Evolutionary conservation across 2,329 filamentous ascomycete species (phyloP), one percentile per base, ranked within the genome.

Genomic region (Nannizzia gypsea): DNA sequence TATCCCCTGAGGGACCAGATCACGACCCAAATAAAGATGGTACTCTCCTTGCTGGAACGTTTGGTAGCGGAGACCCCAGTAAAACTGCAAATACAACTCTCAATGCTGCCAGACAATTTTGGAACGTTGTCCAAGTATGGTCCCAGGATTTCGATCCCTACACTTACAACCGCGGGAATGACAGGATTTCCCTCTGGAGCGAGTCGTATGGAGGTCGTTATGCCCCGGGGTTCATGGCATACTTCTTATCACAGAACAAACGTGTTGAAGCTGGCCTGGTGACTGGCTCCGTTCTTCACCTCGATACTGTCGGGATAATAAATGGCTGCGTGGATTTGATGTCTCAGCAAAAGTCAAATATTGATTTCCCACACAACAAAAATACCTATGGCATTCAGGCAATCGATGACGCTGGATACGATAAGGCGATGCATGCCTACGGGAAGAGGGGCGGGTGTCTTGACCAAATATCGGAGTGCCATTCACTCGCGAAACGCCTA

Each of bases 311-410:
- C 1, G 74, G 81, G 0, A 79, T 84, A 61, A 78, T 82, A 61
- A 83, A 83, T 61, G 80, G 79, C 24, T 82, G 80, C 64, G 76
- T 90, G 36, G 88, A 90, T 66, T 77, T 81, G 64, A 68, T 83
- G 26, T 77, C 77, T 0, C 77, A 81, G 66, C 73, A 73, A 60
- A 74, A 76, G 0, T 73, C 71, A 34, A 81, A 80, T 64, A 74
- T 78, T 1, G 69, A 77, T 1, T 78, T 82, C 64, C 76, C 81
- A 0, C 80, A 77, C 67, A 81, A 83, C 68, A 58, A 50, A 17
- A 84, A 84, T 63, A 81, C 81, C 1, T 85, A 84, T 62, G 77
- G 76, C n/a, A 74, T 84, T 42, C 17, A 50, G 13, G 38, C 56
- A 28, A 46, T 58, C 17, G 26, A 58, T 31, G 65, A 79, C 59